Evolutionary conservation across 306 rosid genomes (phyloP).

Genomic region (Delonix regia): DNA sequence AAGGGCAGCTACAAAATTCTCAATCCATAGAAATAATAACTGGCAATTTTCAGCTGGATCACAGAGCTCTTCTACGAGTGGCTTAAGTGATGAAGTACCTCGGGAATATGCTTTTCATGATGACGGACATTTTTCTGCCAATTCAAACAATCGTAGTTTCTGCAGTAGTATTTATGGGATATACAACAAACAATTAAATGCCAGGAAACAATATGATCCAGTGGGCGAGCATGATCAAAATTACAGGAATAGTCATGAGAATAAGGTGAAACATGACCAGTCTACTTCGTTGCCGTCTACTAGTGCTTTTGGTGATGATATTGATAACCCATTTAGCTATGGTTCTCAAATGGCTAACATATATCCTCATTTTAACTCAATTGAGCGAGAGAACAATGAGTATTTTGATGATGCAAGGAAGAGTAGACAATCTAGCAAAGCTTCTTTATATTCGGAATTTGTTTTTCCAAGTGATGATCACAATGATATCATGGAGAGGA

Average conservation of each 20-base stretch:
- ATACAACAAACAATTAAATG: background rate
- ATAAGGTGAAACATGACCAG: background rate
- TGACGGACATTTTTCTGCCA: background rate
- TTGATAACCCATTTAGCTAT: background rate
- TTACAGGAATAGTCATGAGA: background rate
- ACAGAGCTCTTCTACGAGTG: background rate
- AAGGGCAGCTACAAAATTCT: background rate
- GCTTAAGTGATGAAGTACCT: constrained; percentile 22
- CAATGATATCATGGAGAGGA: background rate
- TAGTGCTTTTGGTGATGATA: background rate
- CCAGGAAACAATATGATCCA: background rate
- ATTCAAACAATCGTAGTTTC: background rate
- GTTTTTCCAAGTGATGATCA: background rate
- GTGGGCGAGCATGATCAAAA: background rate
- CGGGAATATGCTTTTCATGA: background rate
- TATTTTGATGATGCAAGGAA: background rate
- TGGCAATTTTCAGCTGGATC: background rate
- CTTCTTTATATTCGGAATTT: background rate
- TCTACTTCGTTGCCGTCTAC: too few relatives aligned
- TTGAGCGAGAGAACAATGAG: background rate
- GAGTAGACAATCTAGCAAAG: too few relatives aligned
- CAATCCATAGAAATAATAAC: background rate
- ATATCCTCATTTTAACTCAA: too few relatives aligned
- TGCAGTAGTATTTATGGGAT: background rate
- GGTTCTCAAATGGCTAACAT: too few relatives aligned